Conservation (phyloP, 306 rosid species). For the Calophaca sinica region DNA sequence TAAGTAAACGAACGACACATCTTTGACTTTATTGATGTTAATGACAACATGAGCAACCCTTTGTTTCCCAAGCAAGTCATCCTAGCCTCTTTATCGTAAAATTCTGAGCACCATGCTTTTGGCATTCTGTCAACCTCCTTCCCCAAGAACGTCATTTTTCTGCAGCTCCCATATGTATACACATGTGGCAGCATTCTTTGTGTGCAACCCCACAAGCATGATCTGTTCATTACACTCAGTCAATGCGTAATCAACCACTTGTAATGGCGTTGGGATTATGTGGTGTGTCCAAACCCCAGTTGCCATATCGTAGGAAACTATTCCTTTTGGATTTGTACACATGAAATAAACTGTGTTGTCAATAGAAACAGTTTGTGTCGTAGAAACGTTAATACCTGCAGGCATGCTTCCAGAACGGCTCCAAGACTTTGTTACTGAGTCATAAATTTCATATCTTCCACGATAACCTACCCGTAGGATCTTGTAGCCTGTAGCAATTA, state of each 20-base stretch:
- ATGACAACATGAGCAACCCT: conserved; percentile 83
- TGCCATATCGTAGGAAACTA: conserved; percentile 68
- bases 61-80: conserved; percentile 89
- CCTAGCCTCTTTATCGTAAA: conserved; percentile 77
- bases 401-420: conserved; percentile 60
- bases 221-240: conserved; percentile 77
- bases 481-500: conserved; percentile 60
- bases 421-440: conserved; percentile 74
- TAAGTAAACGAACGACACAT: conserved; percentile 71
- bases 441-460: conserved; percentile 83
- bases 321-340: conserved; percentile 71
- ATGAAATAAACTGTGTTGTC: conserved; percentile 71
- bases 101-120: conserved; percentile 76
- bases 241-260: conserved; percentile 62
- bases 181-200: conserved; percentile 80
- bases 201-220: conserved; percentile 76
- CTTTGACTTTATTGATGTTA: conserved; percentile 62
- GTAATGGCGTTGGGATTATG: conserved; percentile 70
- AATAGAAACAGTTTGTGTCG: conserved; percentile 62
- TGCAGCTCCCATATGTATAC: conserved; percentile 92
- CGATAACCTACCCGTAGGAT: conserved; percentile 70
- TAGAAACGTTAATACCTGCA: too few species aligned
- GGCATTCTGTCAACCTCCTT: conserved; percentile 99
- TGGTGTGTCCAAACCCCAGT: conserved; percentile 74
- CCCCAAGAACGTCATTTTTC: conserved; percentile 86